A percentile compares a stretch with the other conserved stretches of the same genome.
These are phyloP conservation scores for Trypanosoma avium DNA, from an alignment of 208 protist species.

Conservation along the genomic window DNA sequence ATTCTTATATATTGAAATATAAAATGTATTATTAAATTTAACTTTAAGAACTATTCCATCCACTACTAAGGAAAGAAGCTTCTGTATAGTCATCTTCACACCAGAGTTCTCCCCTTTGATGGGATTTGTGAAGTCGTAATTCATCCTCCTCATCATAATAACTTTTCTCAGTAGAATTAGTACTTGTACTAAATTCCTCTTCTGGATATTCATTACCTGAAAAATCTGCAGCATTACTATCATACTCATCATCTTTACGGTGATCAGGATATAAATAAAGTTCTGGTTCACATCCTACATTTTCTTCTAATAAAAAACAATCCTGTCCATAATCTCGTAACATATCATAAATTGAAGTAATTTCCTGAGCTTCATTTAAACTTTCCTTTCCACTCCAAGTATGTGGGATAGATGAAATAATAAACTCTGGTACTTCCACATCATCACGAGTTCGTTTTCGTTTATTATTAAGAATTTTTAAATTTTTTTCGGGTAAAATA, in stretches of 20 bases:
- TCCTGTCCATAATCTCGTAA: constrained; percentile 32
- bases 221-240: constrained; percentile 90
- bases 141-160: constrained; percentile 12
- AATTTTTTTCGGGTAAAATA: not conserved
- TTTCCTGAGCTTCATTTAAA: not conserved
- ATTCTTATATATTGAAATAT: too few species aligned
- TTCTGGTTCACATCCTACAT: constrained; percentile 32
- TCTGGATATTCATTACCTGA: constrained; percentile 88
- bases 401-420: constrained; percentile 6
- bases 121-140: not conserved
- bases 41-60: constrained; percentile 48
- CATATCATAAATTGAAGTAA: constrained; percentile 19
- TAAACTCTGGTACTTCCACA: constrained; percentile 9
- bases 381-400: not conserved
- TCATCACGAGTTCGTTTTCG: constrained; percentile 24
- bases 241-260: constrained; percentile 88
- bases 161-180: constrained; percentile 12
- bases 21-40: too few species aligned
- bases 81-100: constrained; percentile 56
- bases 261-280: constrained; percentile 87
- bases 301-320: constrained; percentile 25
- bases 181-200: constrained; percentile 30
- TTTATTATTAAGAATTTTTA: not conserved
- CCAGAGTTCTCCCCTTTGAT: constrained; percentile 24
- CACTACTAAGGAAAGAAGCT: constrained; percentile 36